Evolutionary conservation across 345 rosid species (phyloP).

Genomic region (Aquilaria sinensis): DNA sequence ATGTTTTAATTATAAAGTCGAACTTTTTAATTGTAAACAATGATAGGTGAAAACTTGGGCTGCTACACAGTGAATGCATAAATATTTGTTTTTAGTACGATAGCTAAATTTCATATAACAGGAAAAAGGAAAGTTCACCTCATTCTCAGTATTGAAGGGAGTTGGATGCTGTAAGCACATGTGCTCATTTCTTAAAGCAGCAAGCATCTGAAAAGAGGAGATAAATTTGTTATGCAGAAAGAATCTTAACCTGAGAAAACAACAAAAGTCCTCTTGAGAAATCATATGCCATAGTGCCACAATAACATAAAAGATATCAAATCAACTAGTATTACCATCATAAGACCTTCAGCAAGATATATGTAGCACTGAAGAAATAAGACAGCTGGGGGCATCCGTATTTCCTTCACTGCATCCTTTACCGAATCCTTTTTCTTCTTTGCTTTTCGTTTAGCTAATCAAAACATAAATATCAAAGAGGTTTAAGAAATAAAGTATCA

Average conservation of each 20-base stretch:
- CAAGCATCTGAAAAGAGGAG: conserved; percentile 56
- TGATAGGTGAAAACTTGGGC: no score
- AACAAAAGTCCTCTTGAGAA: background rate
- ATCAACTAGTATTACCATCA: conserved; percentile 44
- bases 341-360: conserved; percentile 86
- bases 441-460: conserved; percentile 70
- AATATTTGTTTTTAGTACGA: background rate
- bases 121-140: conserved; percentile 35
- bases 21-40: background rate
- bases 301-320: background rate
- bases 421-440: conserved; percentile 71
- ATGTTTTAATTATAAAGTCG: background rate
- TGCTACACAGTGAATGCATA: no score
- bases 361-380: conserved; percentile 76
- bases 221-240: background rate
- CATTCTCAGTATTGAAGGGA: conserved; percentile 77
- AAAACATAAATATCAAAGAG: conserved; percentile 7
- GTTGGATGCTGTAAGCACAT: conserved; percentile 44
- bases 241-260: no score
- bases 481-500: no score
- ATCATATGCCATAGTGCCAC: background rate
- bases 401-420: conserved; percentile 53
- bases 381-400: conserved; percentile 63
- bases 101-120: conserved; percentile 1
- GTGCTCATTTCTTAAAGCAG: conserved; percentile 82